Evolutionary conservation across 2,329 filamentous ascomycete species (phyloP), one percentile per base, ranked within the genome.

Genomic region (Trichophyton benhamiae): DNA sequence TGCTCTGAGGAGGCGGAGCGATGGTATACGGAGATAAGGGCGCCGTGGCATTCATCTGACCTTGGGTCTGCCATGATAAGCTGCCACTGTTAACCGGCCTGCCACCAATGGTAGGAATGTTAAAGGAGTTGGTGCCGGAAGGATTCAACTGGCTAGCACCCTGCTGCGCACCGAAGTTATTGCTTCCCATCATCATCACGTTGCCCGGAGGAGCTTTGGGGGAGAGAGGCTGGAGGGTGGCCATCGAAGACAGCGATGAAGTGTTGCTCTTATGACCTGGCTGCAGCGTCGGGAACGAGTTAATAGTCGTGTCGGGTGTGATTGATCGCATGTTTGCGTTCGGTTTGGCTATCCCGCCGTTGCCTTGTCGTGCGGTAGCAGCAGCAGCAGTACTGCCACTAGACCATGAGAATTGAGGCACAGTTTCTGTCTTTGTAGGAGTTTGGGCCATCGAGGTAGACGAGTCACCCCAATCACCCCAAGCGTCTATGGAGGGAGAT

Each of bases 261-360:
- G 33, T 41, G n/a, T 48, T 44, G 44, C 8, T 58, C 49, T 36
- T 72, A 70, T 53, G 72, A 70, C 55, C 74, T 65, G 36, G 78
- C 57, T 76, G 71, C 30, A 80, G 70, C n/a, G 76, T 70, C n/a
- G 78, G 74, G 63, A 80, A 80, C 8, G 71, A 72, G 58, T 72
- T 77, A 58, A 81, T 67, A 36, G 73, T 77, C 60, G 76, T 77
- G 67, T 82, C 80, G 7, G 80, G 79, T 9, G 80, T 82, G 30
- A 82, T 77, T 5, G 80, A 77, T 25, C 79, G 76, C 60, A 74
- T 70, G 46, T 65, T 68, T 48, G 66, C 64, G 25, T 64, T 71
- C 15, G 69, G 61, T 25, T 67, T 65, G 20, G 64, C 63, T 38
- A 52, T 11, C 5, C 44, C 17, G 7, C 38, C 57, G n/a, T 49